Percentiles rank a stretch among this genome's conserved stretches.
phyloP scores from a whole-genome alignment of 768 basidiomycete species.

The Scleroderma citrinum region DNA sequence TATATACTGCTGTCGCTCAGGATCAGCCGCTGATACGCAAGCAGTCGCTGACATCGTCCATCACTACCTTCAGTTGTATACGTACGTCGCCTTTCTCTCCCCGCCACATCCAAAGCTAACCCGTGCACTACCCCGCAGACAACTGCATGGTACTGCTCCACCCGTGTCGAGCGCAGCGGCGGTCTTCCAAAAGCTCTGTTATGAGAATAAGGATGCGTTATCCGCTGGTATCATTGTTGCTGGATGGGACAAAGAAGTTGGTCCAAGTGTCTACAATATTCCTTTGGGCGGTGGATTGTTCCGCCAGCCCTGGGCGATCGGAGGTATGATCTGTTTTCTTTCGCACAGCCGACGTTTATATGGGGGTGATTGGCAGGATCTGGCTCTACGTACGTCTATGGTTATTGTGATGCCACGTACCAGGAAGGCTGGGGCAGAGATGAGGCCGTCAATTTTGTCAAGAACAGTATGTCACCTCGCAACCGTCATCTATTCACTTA shows the following conservation, averaged over 20 bases:
- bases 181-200: constrained; percentile 83
- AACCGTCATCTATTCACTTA: not conserved
- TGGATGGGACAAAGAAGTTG: constrained; percentile 90
- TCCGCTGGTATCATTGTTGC: constrained; percentile 96
- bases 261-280: constrained; percentile 94
- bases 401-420: constrained; percentile 98
- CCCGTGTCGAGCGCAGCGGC: constrained; percentile 79
- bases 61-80: constrained; percentile 69
- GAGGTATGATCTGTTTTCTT: constrained; percentile 48
- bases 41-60: constrained; percentile 91
- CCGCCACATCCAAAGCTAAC: not conserved
- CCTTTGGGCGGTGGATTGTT: constrained; percentile 96
- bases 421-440: constrained; percentile 86
- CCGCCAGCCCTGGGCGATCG: constrained; percentile 98
- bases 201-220: constrained; percentile 86
- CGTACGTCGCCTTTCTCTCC: constrained; percentile 37
- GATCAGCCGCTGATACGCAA: constrained; percentile 97
- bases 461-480: constrained; percentile 68
- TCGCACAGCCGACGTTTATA: not conserved
- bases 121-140: constrained; percentile 28
- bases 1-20: constrained; percentile 98
- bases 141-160: constrained; percentile 59
- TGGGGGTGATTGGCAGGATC: constrained; percentile 48
- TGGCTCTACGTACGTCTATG: constrained; percentile 97
- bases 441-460: constrained; percentile 90